Evolutionary conservation across 331 rosid species (phyloP).

Genomic region (Erythrophleum ivorense): DNA sequence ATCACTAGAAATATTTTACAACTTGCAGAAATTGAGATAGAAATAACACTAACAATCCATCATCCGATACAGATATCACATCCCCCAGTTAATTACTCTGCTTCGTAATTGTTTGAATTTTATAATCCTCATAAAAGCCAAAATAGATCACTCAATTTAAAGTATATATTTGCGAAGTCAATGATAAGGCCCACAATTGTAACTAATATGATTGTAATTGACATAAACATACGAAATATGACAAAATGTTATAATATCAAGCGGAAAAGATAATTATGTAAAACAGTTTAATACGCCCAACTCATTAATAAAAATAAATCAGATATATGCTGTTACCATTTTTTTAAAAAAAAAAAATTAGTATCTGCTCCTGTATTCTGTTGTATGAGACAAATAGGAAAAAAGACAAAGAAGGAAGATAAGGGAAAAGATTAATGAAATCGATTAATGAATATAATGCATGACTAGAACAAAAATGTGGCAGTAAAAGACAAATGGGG

Average conservation of each 20-base stretch:
- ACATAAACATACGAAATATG: slow-evolving; percentile 21
- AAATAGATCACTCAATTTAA: slow-evolving; percentile 46
- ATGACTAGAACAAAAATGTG: neutral
- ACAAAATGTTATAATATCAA: slow-evolving; percentile 22
- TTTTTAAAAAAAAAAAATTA: neutral
- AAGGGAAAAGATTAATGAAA: slow-evolving; percentile 20
- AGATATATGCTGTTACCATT: neutral
- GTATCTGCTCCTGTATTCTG: slow-evolving; percentile 25
- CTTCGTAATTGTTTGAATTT: slow-evolving; percentile 25
- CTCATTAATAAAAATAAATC: slow-evolving; percentile 38
- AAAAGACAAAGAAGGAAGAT: neutral
- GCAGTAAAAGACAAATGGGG: neutral
- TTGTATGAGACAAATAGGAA: slow-evolving; percentile 28
- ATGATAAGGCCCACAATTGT: slow-evolving; percentile 55
- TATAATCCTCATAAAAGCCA: slow-evolving; percentile 42
- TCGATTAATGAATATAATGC: neutral
- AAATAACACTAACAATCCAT: slow-evolving; percentile 29
- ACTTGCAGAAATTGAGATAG: slow-evolving; percentile 2
- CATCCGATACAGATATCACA: neutral
- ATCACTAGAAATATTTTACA: slow-evolving; percentile 29
- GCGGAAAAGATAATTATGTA: slow-evolving; percentile 22
- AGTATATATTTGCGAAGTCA: slow-evolving; percentile 47
- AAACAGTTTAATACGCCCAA: slow-evolving; percentile 37
- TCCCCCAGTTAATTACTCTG: slow-evolving; percentile 38
- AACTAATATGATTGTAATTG: slow-evolving; percentile 32